These are phyloP conservation scores for Coniferiporia weirii DNA, from an alignment of 1,284 basidiomycete species.

Conservation along the genomic window DNA sequence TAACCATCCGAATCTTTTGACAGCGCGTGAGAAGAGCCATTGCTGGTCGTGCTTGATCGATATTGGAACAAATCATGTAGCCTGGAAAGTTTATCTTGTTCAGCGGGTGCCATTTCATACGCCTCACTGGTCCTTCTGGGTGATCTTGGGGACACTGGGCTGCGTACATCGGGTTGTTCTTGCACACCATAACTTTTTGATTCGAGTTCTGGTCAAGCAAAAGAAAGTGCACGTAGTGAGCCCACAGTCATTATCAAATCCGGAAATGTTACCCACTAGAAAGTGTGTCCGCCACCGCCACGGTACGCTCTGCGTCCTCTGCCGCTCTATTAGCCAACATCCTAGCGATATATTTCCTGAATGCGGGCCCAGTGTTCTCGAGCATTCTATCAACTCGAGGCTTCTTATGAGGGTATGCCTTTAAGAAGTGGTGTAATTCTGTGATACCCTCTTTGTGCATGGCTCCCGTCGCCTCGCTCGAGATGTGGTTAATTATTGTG, in stretches of 20 bases:
- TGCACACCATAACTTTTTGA: slow-evolving; percentile 37
- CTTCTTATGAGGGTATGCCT: slow-evolving; percentile 86
- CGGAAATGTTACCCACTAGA: slow-evolving; percentile 50
- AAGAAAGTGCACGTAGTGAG: slow-evolving; percentile 13
- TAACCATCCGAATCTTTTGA: slow-evolving; percentile 20
- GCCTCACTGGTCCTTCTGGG: slow-evolving; percentile 24
- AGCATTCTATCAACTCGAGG: slow-evolving; percentile 81
- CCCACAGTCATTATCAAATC: not conserved
- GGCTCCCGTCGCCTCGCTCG: slow-evolving; percentile 79
- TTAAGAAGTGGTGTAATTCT: slow-evolving; percentile 93
- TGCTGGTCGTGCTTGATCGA: slow-evolving; percentile 62
- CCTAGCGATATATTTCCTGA: slow-evolving; percentile 80
- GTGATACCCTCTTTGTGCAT: slow-evolving; percentile 89
- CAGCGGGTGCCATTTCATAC: slow-evolving; percentile 33
- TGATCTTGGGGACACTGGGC: slow-evolving; percentile 20
- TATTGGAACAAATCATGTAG: slow-evolving; percentile 80
- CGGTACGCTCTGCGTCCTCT: slow-evolving; percentile 76
- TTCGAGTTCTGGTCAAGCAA: slow-evolving; percentile 52
- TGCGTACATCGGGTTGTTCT: slow-evolving; percentile 14
- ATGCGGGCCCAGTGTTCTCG: slow-evolving; percentile 76
- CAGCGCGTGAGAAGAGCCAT: slow-evolving; percentile 44
- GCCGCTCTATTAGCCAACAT: slow-evolving; percentile 78
- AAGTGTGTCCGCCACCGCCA: slow-evolving; percentile 70
- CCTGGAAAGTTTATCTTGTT: slow-evolving; percentile 63
- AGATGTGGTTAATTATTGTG: slow-evolving; percentile 86